A percentile compares a stretch with the other conserved stretches of the same genome.
Conservation (phyloP, 2,329 filamentous ascomycete species). For the Aspergillus latus region DNA sequence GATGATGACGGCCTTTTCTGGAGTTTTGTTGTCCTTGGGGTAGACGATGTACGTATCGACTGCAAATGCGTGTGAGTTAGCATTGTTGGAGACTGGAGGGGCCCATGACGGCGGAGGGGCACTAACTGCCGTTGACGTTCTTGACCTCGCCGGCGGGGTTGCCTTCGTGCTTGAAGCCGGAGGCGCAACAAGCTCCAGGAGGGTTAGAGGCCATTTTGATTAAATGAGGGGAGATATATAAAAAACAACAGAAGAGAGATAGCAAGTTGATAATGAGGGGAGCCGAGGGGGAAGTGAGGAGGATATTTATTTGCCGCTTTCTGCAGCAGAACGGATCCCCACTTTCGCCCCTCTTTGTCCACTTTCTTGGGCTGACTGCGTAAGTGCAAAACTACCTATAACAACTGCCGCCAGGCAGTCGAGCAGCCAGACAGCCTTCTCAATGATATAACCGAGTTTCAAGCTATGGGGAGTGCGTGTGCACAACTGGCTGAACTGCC, state of each 20-base stretch:
- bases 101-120: neutral
- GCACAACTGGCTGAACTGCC: no score
- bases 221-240: neutral
- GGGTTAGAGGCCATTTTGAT: conserved; percentile 53
- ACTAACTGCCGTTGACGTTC: conserved; percentile 48
- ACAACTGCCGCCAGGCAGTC: neutral
- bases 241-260: neutral
- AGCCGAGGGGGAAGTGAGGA: conserved; percentile 1
- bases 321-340: neutral
- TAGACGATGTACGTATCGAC: conserved; percentile 58
- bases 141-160: conserved; percentile 49
- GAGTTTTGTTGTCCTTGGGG: conserved; percentile 51
- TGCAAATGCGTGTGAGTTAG: conserved; percentile 25
- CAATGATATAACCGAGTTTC: neutral
- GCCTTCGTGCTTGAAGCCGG: conserved; percentile 55
- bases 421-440: neutral
- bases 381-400: neutral
- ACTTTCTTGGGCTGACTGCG: neutral
- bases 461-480: neutral
- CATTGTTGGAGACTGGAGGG: neutral
- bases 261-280: neutral
- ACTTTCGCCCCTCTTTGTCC: conserved; percentile 7
- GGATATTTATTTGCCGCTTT: conserved; percentile 5
- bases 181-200: conserved; percentile 49
- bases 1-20: conserved; percentile 57